Base-by-base conservation (phyloP, 1,284 basidiomycete species). In the Leccinum solheimii region DNA sequence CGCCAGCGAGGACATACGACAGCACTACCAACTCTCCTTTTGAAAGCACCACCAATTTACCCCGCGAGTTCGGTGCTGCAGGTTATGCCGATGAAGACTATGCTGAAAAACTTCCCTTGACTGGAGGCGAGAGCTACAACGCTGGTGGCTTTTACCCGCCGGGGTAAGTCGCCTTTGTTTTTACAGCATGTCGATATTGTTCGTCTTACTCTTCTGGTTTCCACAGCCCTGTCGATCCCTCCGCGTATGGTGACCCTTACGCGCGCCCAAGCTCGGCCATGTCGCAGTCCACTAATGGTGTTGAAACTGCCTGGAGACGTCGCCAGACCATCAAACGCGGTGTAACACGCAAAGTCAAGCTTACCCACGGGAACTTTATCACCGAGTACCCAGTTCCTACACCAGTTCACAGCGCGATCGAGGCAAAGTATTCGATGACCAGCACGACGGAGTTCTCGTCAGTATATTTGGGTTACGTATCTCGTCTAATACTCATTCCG, bases 311-410 rank as follows among this genome's bases (percentile, higher is more conserved):
- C n/a, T 92, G 91, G 91, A 82, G 91, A 69, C 86, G 91, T 59
- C 87, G 94, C 57, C 93, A 96, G 75, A 94, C 92, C n/a, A 92
- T 94, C 77, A 92, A 92, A 73, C 90, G 93, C 60, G 93, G 92
- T 67, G 90, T 93, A 14, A 94, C 92, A n/a, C 92, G 92, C 67
- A 94, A 92, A 73, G 91, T 98, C 78, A 93, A 94, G 76, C 88
- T 98, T 66, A 96, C 94, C 2, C 83, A 92, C 58, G 94, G 94
- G 62, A 93, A 97, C 71, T 97, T 95, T 78, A 91, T 97, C 72
- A 83, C 88, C 49, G 94, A 97, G 72, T 94, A 95, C 72, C 82
- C 87, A n/a, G 95, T 97, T 0, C 95, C 95, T 1, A 90, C 91
- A 0, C 91, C 95, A 3, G 86, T 97, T 58, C 84, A 84, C 69